A percentile compares a stretch with the other conserved stretches of the same genome.
These are phyloP conservation scores for Tolypocladium cylindrosporum DNA, from an alignment of 2,329 filamentous ascomycete genomes.

Conservation along the genomic window DNA sequence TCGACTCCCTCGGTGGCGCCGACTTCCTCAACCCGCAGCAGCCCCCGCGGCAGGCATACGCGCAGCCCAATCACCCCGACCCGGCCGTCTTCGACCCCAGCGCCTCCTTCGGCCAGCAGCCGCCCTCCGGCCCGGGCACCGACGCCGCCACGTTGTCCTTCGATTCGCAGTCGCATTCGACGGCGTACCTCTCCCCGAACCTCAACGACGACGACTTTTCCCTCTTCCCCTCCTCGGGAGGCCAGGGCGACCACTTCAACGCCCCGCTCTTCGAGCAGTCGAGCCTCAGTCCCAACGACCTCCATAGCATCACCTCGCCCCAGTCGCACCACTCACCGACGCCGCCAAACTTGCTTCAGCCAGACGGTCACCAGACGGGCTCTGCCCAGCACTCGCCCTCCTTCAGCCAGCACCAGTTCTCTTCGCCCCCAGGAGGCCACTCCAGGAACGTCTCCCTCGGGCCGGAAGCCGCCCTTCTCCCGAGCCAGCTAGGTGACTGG, in stretches of 20 bases:
- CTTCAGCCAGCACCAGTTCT: constrained; percentile 47
- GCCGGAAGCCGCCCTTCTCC: constrained; percentile 46
- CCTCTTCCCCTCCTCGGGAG: constrained; percentile 48
- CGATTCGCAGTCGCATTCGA: constrained; percentile 29
- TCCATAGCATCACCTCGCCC: constrained; percentile 44
- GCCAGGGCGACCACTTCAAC: constrained; percentile 47
- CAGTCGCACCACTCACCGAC: constrained; percentile 47
- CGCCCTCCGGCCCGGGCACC: constrained; percentile 18
- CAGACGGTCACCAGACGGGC: constrained; percentile 33
- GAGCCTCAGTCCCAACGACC: constrained; percentile 33
- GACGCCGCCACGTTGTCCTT: constrained; percentile 30
- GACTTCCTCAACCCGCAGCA: constrained; percentile 42
- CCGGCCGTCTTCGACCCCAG: constrained; percentile 29
- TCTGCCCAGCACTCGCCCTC: constrained; percentile 48
- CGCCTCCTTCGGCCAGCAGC: constrained; percentile 34
- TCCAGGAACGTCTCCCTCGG: constrained; percentile 48
- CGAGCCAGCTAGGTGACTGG: constrained; percentile 43
- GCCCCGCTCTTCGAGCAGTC: constrained; percentile 47
- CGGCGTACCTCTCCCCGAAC: constrained; percentile 37
- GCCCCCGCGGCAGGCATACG: constrained; percentile 19
- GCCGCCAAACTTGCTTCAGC: constrained; percentile 44
- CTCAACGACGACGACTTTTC: constrained; percentile 51
- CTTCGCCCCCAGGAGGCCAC: constrained; percentile 36
- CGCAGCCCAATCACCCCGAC: constrained; percentile 22
- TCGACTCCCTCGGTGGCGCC: constrained; percentile 35